Conservation (phyloP, 345 rosid species). For the Eucalyptus regnans region DNA sequence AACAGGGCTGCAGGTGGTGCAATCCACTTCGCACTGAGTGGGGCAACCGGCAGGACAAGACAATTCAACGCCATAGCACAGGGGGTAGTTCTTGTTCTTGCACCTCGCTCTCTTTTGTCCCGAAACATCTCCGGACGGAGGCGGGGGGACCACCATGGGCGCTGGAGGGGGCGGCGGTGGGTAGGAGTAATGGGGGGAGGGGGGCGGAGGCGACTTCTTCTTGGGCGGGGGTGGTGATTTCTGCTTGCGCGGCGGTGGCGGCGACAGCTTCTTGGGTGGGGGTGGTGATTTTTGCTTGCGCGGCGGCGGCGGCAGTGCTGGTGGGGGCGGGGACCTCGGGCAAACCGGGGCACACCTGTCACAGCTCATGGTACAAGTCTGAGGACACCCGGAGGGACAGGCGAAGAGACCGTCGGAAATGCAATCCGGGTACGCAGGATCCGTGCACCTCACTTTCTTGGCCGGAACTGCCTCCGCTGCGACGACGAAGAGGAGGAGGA, state of each 20-base stretch:
- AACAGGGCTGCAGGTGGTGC: slow-evolving; percentile 38
- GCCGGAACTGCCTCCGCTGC: not conserved
- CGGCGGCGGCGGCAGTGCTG: not conserved
- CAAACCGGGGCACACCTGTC: not conserved
- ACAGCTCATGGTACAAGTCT: not conserved
- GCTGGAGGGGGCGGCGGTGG: not conserved
- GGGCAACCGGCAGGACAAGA: slow-evolving; percentile 37
- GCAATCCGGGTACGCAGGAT: not conserved
- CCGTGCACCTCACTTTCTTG: not conserved
- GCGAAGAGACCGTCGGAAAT: not conserved
- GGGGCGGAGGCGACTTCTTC: not conserved
- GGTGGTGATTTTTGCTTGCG: not conserved
- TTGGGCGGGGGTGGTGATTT: not conserved
- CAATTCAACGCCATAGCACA: slow-evolving; percentile 26
- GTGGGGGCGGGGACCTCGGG: not conserved
- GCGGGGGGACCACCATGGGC: not conserved
- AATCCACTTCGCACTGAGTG: slow-evolving; percentile 35
- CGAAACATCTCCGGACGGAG: slow-evolving; percentile 11
- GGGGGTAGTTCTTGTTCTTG: slow-evolving; percentile 11
- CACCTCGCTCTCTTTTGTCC: slow-evolving; percentile 18
- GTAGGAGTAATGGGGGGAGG: not conserved
- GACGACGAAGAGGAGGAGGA: not conserved
- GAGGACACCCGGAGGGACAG: not conserved
- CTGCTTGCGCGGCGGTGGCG: not conserved
- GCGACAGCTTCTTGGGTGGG: not conserved